phyloP scores from a whole-genome alignment of 2,329 filamentous ascomycete species.

The Stachybotrys echinatus region DNA sequence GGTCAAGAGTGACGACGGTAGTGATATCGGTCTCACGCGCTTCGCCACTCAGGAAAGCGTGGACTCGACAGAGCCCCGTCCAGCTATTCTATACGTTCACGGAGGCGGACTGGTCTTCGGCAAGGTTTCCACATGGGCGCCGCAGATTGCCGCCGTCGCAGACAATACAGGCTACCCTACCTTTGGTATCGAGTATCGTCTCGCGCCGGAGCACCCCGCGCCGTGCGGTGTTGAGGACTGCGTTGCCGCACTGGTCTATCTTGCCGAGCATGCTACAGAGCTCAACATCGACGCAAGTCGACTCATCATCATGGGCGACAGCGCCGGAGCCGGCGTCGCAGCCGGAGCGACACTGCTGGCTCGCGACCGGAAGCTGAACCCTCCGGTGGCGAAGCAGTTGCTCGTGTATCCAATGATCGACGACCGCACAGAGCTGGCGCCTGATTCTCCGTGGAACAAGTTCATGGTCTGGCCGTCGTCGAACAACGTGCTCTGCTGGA shows the following conservation, averaged over 20 bases:
- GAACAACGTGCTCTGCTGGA: constrained; percentile 16
- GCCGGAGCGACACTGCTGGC: constrained; percentile 32
- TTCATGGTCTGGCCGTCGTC: constrained; percentile 11
- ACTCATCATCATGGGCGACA: constrained; percentile 15
- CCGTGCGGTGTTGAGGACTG: constrained; percentile 30
- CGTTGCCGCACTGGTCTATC: constrained; percentile 21
- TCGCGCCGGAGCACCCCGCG: constrained; percentile 34
- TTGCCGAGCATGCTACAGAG: constrained; percentile 13
- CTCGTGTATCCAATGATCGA: constrained; percentile 29
- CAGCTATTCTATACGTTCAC: constrained; percentile 30
- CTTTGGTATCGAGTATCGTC: constrained; percentile 34
- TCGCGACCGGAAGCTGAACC: constrained; percentile 16
- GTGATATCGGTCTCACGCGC: constrained; percentile 9
- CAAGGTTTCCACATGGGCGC: constrained; percentile 16
- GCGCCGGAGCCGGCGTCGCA: constrained; percentile 14
- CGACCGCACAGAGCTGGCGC: constrained; percentile 14
- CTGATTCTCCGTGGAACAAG: constrained; percentile 2
- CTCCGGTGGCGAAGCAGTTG: constrained; percentile 24
- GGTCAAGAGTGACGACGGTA: constrained; percentile 10
- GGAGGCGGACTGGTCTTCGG: constrained; percentile 34
- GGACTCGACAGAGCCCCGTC: constrained; percentile 1
- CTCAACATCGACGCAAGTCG: constrained; percentile 12
- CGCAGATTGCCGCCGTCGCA: constrained; percentile 17
- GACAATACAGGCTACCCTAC: constrained; percentile 22
- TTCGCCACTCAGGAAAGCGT: constrained; percentile 5